Evolutionary conservation across 768 basidiomycete species (phyloP).

Genomic region (Panaeolus cyanescens): DNA sequence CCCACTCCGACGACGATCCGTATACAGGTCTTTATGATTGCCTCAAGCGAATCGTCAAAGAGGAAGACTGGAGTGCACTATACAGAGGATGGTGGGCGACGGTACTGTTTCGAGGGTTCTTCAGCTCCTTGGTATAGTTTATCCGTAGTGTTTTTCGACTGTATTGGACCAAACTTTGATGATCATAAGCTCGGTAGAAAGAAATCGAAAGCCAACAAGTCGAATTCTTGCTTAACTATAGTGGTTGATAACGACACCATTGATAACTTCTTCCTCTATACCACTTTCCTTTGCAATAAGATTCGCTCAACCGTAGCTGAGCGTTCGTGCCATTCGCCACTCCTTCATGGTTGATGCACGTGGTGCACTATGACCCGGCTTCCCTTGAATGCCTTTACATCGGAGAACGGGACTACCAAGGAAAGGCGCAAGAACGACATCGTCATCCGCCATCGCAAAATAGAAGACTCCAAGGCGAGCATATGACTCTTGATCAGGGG

Average conservation of each 20-base stretch:
- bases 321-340: constrained; percentile 54
- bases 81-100: constrained; percentile 90
- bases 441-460: constrained; percentile 54
- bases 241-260: constrained; percentile 57
- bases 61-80: constrained; percentile 74
- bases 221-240: constrained; percentile 43
- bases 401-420: constrained; percentile 51
- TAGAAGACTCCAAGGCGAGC: constrained; percentile 61
- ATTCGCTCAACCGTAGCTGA: constrained; percentile 50
- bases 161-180: too few species aligned
- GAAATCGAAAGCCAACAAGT: not conserved
- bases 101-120: constrained; percentile 34
- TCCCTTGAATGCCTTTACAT: constrained; percentile 37
- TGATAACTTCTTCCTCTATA: constrained; percentile 57
- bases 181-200: too few species aligned
- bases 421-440: constrained; percentile 46
- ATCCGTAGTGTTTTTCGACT: too few species aligned
- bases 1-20: constrained; percentile 78
- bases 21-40: constrained; percentile 78
- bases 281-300: constrained; percentile 40
- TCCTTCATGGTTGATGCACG: constrained; percentile 54
- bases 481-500: constrained; percentile 48
- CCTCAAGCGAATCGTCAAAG: constrained; percentile 70
- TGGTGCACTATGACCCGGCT: constrained; percentile 36
- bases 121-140: not conserved